Evolutionary conservation across 306 rosid genomes (phyloP).

Genomic region (Crataegus laevigata): DNA sequence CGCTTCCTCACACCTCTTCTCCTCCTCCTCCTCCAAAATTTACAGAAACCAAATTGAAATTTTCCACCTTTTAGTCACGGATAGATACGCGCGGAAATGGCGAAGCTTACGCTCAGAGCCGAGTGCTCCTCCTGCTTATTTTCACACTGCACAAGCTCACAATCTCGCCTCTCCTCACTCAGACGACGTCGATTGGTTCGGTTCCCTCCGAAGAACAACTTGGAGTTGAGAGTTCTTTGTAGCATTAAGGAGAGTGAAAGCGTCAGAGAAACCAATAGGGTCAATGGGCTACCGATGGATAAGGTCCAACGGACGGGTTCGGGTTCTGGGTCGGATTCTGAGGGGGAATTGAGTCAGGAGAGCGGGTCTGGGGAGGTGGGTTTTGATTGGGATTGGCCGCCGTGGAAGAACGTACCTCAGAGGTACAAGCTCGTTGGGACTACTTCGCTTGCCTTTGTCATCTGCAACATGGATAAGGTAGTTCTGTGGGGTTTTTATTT

Average conservation of each 20-base stretch:
- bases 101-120: constrained; percentile 37
- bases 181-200: constrained; percentile 28
- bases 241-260: constrained; percentile 37
- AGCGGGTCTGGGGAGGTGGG: constrained; percentile 20
- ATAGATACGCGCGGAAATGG: constrained; percentile 28
- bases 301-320: constrained; percentile 20
- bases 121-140: constrained; percentile 24
- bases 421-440: constrained; percentile 83
- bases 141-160: constrained; percentile 6
- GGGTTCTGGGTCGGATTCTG: constrained; percentile 23
- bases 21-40: background rate
- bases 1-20: background rate
- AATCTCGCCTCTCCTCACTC: constrained; percentile 14
- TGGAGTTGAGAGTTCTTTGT: constrained; percentile 26
- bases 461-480: constrained; percentile 98
- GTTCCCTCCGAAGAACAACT: constrained; percentile 22
- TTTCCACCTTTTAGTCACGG: background rate
- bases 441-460: constrained; percentile 82
- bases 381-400: constrained; percentile 54
- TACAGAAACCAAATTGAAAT: background rate
- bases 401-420: constrained; percentile 82
- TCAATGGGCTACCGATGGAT: constrained; percentile 32
- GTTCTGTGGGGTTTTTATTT: background rate
- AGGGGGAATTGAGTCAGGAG: constrained; percentile 14
- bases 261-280: constrained; percentile 22